These are phyloP conservation scores for Diutina sp. DNA, from an alignment of 1,139 yeast species.

Conservation along the genomic window DNA sequence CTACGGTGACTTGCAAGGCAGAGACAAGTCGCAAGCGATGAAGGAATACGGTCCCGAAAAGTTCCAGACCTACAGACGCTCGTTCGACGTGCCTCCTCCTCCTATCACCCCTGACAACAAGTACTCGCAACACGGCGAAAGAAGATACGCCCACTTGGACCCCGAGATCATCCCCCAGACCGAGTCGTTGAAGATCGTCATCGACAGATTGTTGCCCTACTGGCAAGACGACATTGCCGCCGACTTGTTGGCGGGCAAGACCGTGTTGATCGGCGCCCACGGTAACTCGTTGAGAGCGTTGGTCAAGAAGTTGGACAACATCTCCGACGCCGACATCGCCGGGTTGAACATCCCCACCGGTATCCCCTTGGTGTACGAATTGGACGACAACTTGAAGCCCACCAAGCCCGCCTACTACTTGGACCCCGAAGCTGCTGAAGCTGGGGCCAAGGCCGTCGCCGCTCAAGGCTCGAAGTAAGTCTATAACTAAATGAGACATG, in stretches of 20 bases:
- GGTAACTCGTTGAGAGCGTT: slow-evolving; percentile 97
- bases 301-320: slow-evolving; percentile 91
- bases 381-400: slow-evolving; percentile 80
- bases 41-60: slow-evolving; percentile 82
- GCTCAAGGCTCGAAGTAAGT: slow-evolving; percentile 65
- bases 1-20: slow-evolving; percentile 98
- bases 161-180: slow-evolving; percentile 84
- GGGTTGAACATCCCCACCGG: slow-evolving; percentile 97
- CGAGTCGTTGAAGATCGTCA: slow-evolving; percentile 89
- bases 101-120: slow-evolving; percentile 62
- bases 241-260: slow-evolving; percentile 77
- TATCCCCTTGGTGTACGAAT: slow-evolving; percentile 95
- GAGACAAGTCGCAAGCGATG: slow-evolving; percentile 91
- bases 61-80: slow-evolving; percentile 97
- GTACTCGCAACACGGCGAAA: slow-evolving; percentile 78
- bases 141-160: slow-evolving; percentile 74
- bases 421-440: slow-evolving; percentile 99
- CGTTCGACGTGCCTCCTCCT: slow-evolving; percentile 96
- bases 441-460: slow-evolving; percentile 99
- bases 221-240: slow-evolving; percentile 90
- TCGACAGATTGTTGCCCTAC: slow-evolving; percentile 95
- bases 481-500: background rate
- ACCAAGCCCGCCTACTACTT: slow-evolving; percentile 89
- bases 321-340: slow-evolving; percentile 87
- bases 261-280: slow-evolving; percentile 91